These are phyloP conservation scores for Aegilops sharonensis DNA, from an alignment of 176 grass and related monocot genomes.

Conservation along the genomic window DNA sequence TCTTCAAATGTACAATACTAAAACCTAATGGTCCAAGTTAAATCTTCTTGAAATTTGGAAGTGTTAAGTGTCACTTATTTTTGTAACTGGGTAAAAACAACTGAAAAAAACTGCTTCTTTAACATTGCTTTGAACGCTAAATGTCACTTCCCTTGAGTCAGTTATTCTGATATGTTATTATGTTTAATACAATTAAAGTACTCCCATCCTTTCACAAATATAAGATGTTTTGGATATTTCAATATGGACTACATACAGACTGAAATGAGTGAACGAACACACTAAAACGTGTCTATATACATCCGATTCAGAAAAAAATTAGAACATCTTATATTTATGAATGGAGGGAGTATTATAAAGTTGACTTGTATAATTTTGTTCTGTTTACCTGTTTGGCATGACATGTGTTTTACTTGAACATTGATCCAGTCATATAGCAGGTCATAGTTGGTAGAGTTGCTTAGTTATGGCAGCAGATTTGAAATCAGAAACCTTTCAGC, in stretches of 20 bases:
- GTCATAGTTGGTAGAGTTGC: conserved; percentile 18
- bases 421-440: background rate
- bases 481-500: conserved; percentile 9
- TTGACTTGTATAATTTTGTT: conserved; percentile 10
- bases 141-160: conserved; percentile 5
- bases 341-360: background rate
- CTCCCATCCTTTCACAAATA: too few species aligned
- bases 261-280: too few species aligned
- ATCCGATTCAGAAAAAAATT: too few species aligned
- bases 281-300: too few species aligned
- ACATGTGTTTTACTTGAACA: background rate
- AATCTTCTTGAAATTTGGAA: background rate
- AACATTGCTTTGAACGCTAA: background rate
- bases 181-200: background rate
- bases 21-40: background rate
- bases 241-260: too few species aligned
- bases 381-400: background rate
- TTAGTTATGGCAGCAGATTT: background rate
- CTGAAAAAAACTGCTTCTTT: background rate
- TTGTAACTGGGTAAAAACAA: background rate
- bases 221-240: too few species aligned
- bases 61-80: background rate
- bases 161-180: conserved; percentile 25
- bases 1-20: background rate
- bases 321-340: too few species aligned